phyloP scores from a whole-genome alignment of 257 asterid genomes.

The Oldenlandia corymbosa region DNA sequence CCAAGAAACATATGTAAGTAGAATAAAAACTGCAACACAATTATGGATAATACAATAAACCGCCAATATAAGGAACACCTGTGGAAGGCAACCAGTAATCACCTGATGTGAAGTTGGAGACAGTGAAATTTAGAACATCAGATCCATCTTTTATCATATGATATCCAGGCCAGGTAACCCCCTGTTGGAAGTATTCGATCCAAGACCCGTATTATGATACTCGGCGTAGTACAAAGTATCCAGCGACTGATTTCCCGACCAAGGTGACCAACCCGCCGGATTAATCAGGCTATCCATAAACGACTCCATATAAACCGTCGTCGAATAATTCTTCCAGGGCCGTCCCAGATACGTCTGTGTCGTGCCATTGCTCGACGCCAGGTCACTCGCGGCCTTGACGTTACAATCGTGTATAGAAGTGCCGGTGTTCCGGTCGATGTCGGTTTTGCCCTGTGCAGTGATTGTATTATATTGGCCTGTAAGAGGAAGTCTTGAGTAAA shows the following conservation, averaged over 20 bases:
- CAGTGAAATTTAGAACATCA: constrained; percentile 18
- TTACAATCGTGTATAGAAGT: constrained; percentile 20
- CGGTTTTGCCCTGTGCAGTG: constrained; percentile 30
- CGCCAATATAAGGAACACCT: constrained; percentile 20
- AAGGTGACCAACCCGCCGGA: constrained; percentile 24
- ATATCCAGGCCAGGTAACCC: constrained; percentile 27
- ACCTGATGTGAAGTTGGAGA: constrained; percentile 20
- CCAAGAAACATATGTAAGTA: too few relatives aligned
- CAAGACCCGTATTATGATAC: constrained; percentile 26
- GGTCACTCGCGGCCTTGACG: constrained; percentile 19
- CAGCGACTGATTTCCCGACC: constrained; percentile 26
- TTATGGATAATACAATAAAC: constrained; percentile 11
- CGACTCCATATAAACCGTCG: constrained; percentile 27
- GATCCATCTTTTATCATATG: constrained; percentile 19
- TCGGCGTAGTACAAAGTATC: constrained; percentile 28
- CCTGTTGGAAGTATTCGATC: constrained; percentile 20
- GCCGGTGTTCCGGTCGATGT: constrained; percentile 28
- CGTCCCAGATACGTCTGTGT: constrained; percentile 25
- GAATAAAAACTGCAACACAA: too few relatives aligned
- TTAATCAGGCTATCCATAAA: constrained; percentile 24
- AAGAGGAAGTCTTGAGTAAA: constrained; percentile 24
- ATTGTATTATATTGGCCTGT: constrained; percentile 25
- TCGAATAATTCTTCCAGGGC: constrained; percentile 31
- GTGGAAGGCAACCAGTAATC: constrained; percentile 21
- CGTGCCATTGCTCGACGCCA: constrained; percentile 17